phyloP scores from a whole-genome alignment of 805 yeast species.

The Kuraishia capsulata region DNA sequence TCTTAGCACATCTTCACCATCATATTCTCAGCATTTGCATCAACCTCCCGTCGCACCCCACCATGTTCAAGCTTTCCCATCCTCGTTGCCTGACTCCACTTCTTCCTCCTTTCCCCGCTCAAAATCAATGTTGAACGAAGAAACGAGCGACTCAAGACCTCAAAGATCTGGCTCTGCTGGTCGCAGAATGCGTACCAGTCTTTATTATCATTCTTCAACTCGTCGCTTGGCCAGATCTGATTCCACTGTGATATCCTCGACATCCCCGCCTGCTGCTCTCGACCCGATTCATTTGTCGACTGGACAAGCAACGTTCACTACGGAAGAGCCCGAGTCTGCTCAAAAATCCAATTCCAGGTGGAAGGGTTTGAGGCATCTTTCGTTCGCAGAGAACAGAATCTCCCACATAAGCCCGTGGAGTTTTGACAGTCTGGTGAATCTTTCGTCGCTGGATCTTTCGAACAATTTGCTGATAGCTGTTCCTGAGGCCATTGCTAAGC shows the following conservation, averaged over 20 bases:
- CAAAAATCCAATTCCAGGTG: constrained; percentile 15
- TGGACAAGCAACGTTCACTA: neutral
- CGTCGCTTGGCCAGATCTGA: neutral
- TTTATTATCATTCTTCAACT: constrained; percentile 1
- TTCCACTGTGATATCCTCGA: constrained; percentile 5
- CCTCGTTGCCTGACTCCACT: constrained; percentile 8
- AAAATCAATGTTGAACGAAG: neutral
- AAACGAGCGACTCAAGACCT: constrained; percentile 8
- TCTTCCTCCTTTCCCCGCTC: neutral
- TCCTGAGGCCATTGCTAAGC: constrained; percentile 42
- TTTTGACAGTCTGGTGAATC: constrained; percentile 20
- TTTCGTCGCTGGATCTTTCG: constrained; percentile 44
- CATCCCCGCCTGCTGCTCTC: constrained; percentile 4
- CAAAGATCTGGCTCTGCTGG: constrained; percentile 15
- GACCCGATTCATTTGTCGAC: neutral
- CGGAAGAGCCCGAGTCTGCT: neutral
- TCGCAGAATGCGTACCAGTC: constrained; percentile 5
- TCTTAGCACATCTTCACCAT: constrained; percentile 4
- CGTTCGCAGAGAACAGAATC: constrained; percentile 30
- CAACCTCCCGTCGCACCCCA: too few species aligned
- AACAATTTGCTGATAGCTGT: constrained; percentile 37
- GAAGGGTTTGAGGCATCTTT: constrained; percentile 28
- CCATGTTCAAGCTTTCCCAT: too few species aligned
- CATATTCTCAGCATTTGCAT: constrained; percentile 3
- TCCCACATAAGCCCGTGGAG: constrained; percentile 17